Evolutionary conservation across 345 rosid genomes (phyloP).

Genomic region (Microthlaspi erraticum): DNA sequence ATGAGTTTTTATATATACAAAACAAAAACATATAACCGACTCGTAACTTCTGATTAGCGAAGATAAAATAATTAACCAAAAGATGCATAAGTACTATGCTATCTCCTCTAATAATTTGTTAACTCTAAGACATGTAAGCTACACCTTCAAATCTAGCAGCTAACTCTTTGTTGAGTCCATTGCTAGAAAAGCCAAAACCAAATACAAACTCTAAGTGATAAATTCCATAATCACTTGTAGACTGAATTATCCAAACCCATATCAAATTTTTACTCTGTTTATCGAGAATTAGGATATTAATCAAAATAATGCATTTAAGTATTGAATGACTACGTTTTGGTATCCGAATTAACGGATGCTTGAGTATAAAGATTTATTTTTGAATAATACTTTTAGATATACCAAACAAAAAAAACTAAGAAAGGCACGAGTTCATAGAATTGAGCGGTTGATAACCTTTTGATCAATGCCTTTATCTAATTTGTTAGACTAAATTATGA

Average conservation of each 20-base stretch:
- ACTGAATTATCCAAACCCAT: too few relatives aligned
- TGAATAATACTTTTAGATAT: too few relatives aligned
- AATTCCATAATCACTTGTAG: too few relatives aligned
- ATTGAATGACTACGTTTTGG: too few relatives aligned
- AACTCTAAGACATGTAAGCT: constrained; percentile 8
- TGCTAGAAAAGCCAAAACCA: neutral
- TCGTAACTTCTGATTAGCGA: neutral
- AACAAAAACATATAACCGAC: neutral
- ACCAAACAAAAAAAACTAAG: neutral
- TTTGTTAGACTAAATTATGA: constrained; percentile 29
- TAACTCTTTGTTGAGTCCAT: neutral
- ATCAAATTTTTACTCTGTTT: too few relatives aligned
- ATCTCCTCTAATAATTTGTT: neutral
- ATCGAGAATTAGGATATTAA: too few relatives aligned
- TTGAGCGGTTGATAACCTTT: constrained; percentile 1
- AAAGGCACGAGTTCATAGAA: neutral
- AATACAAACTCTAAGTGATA: neutral
- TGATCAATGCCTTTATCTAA: neutral
- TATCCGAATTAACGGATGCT: too few relatives aligned
- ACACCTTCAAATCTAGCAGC: constrained; percentile 1
- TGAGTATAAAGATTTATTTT: too few relatives aligned
- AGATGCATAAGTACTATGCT: neutral
- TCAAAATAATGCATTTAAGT: too few relatives aligned
- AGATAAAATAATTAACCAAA: neutral
- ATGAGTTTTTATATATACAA: constrained; percentile 3